Evolutionary conservation across 2,329 filamentous ascomycete species (phyloP).

Genomic region (Botrytis tulipae): DNA sequence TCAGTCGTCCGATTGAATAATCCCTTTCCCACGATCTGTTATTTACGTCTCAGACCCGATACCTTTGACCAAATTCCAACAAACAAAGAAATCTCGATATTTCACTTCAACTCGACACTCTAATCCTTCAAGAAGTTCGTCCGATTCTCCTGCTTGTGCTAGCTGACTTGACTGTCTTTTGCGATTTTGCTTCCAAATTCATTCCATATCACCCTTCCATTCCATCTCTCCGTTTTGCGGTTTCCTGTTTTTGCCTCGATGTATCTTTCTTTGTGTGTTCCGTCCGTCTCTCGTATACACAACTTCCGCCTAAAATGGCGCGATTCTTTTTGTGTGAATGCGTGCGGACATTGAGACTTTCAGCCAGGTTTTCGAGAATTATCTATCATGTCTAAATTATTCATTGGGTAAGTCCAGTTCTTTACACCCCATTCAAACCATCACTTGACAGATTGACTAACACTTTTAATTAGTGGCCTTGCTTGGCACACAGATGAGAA

Average conservation of each 20-base stretch:
- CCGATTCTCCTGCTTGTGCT: conserved; percentile 38
- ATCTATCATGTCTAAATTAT: conserved; percentile 81
- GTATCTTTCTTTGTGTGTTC: conserved; percentile 41
- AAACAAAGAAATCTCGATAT: conserved; percentile 15
- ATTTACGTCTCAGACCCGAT: not conserved
- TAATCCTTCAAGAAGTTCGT: conserved; percentile 39
- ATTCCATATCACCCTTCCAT: conserved; percentile 32
- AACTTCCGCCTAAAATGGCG: conserved; percentile 37
- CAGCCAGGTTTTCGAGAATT: conserved; percentile 37
- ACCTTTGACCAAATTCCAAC: not conserved
- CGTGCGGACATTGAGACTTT: conserved; percentile 43
- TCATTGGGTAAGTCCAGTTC: conserved; percentile 72
- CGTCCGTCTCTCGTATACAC: conserved; percentile 36
- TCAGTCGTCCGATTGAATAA: conserved; percentile 34
- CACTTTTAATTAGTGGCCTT: conserved; percentile 66
- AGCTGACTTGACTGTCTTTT: conserved; percentile 35
- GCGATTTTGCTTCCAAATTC: conserved; percentile 24
- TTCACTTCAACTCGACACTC: conserved; percentile 21
- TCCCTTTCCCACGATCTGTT: conserved; percentile 8
- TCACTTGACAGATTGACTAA: conserved; percentile 16
- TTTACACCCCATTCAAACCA: not conserved
- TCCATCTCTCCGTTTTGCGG: conserved; percentile 36
- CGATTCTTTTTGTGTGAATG: conserved; percentile 36
- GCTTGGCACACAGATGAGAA: conserved; percentile 96
- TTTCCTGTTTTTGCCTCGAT: conserved; percentile 40